phyloP scores from a whole-genome alignment of 1,139 yeast genomes.

The Tardiomyces digboiensis region DNA sequence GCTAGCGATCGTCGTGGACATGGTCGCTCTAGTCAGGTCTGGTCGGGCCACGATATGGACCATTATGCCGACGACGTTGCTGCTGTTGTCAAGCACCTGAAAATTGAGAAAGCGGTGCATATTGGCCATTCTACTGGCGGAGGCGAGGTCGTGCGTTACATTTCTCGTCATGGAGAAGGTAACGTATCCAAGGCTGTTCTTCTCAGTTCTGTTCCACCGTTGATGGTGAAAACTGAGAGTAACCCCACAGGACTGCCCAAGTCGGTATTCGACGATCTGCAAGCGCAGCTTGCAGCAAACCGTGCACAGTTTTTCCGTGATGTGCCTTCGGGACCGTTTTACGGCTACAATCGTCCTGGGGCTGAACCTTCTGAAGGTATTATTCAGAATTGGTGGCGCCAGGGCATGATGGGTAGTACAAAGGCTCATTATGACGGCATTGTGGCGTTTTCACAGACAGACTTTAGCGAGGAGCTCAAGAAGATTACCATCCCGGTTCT shows the following conservation, averaged over 20 bases:
- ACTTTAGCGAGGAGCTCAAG: constrained; percentile 9
- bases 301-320: constrained; percentile 9
- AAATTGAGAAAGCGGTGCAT: constrained; percentile 7
- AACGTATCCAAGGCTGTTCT: constrained; percentile 9
- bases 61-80: constrained; percentile 8
- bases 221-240: constrained; percentile 5
- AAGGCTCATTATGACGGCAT: constrained; percentile 7
- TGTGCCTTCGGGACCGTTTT: constrained; percentile 8
- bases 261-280: constrained; percentile 7
- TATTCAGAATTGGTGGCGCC: constrained; percentile 11
- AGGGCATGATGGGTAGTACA: constrained; percentile 8
- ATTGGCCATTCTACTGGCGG: constrained; percentile 11
- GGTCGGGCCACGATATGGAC: constrained; percentile 9
- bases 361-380: constrained; percentile 5
- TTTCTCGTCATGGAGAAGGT: constrained; percentile 6
- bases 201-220: constrained; percentile 8
- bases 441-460: constrained; percentile 8
- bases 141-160: constrained; percentile 8
- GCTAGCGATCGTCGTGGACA: constrained; percentile 7
- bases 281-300: constrained; percentile 4
- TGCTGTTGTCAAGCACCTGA: constrained; percentile 7
- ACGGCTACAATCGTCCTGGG: constrained; percentile 7
- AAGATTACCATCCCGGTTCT: constrained; percentile 6
- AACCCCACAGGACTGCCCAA: constrained; percentile 6
- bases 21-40: constrained; percentile 7